A percentile compares a stretch with the other conserved stretches of the same genome.
Evolutionary conservation across 306 rosid genomes (phyloP).

Genomic region (Arachis hypogaea): DNA sequence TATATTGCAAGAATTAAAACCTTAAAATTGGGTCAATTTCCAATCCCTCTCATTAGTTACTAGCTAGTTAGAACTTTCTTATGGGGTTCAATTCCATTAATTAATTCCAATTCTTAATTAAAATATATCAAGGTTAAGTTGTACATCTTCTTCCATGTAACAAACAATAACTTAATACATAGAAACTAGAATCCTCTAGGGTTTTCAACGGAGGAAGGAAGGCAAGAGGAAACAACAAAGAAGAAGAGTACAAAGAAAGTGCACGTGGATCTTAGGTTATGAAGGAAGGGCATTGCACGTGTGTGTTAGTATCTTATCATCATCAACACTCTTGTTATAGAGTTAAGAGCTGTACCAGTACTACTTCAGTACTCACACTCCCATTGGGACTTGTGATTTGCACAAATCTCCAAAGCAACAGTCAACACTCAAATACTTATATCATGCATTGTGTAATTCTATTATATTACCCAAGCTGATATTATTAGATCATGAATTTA

Average conservation of each 20-base stretch:
- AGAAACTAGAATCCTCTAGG: not conserved
- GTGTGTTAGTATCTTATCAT: constrained; percentile 25
- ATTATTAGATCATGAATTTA: too few relatives aligned
- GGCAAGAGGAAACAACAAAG: constrained; percentile 11
- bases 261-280: constrained; percentile 20
- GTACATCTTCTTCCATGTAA: not conserved
- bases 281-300: constrained; percentile 44
- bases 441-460: not conserved
- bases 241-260: constrained; percentile 9
- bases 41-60: not conserved
- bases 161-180: not conserved
- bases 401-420: constrained; percentile 41
- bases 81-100: not conserved
- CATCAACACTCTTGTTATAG: not conserved
- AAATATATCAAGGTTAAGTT: not conserved
- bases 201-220: not conserved
- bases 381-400: constrained; percentile 6
- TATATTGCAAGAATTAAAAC: not conserved
- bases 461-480: too few relatives aligned
- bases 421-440: constrained; percentile 18
- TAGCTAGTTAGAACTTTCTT: not conserved
- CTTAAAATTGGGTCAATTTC: not conserved
- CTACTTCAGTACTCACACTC: not conserved
- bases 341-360: not conserved
- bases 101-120: not conserved